Percentiles rank a stretch among this genome's conserved stretches.
Evolutionary conservation across 495 filamentous ascomycete genomes (phyloP).

Genomic region (Mytilinidion resinicola): DNA sequence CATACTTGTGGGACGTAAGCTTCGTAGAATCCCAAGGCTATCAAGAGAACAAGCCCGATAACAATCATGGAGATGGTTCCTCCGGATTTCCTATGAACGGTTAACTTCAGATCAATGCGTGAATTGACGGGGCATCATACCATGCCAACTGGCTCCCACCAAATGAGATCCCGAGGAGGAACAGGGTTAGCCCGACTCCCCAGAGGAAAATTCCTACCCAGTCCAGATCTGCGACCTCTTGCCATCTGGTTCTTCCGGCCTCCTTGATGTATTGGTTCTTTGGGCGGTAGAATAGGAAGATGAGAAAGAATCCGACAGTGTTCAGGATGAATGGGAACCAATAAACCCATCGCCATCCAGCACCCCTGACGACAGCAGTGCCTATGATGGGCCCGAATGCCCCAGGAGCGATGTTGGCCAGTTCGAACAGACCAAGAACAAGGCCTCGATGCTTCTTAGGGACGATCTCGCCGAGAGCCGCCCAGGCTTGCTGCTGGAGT

Average conservation of each 20-base stretch:
- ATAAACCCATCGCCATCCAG: not conserved
- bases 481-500: not conserved
- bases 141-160: not conserved
- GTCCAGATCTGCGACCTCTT: not conserved
- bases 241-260: not conserved
- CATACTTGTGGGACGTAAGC: constrained; percentile 25
- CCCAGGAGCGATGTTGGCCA: not conserved
- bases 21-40: constrained; percentile 56
- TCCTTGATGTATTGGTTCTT: not conserved
- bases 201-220: not conserved
- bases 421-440: not conserved
- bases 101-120: not conserved
- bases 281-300: not conserved
- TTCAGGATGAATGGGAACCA: not conserved
- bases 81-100: constrained; percentile 34
- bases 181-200: not conserved
- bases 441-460: not conserved
- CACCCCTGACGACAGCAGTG: not conserved
- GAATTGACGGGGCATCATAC: not conserved
- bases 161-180: not conserved
- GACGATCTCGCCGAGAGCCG: not conserved
- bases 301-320: not conserved
- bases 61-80: constrained; percentile 52
- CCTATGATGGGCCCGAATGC: not conserved
- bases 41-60: constrained; percentile 49